Conservation (phyloP, 768 basidiomycete species). For the Lactarius hatsudake region DNA sequence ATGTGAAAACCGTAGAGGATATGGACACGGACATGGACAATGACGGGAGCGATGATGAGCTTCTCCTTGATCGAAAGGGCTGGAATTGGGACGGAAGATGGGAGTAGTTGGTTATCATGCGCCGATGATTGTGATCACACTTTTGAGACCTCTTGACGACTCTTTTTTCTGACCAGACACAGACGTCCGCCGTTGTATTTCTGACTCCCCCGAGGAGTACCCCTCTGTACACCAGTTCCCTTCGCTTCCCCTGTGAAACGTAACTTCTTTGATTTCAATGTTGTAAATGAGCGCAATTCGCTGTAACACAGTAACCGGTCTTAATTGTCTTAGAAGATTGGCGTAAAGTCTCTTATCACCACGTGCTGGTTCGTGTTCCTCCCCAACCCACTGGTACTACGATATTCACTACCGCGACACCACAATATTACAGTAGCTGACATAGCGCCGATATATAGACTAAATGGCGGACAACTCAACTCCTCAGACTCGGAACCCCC, state of each 20-base stretch:
- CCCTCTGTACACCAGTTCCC: neutral
- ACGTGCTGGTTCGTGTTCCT: neutral
- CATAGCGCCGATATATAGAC: neutral
- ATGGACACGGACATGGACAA: conserved; percentile 9
- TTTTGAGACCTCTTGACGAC: neutral
- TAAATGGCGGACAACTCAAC: conserved; percentile 1
- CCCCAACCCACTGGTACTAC: neutral
- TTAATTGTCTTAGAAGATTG: neutral
- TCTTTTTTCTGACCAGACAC: neutral
- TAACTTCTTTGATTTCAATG: neutral
- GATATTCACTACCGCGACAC: neutral
- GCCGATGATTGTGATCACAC: neutral
- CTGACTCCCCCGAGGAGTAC: neutral
- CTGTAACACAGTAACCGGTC: neutral
- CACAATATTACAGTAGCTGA: neutral
- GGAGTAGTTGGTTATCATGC: conserved; percentile 8
- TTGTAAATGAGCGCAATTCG: neutral
- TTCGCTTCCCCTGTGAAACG: neutral
- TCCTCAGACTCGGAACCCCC: neutral
- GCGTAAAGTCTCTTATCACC: neutral
- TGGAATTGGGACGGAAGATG: conserved; percentile 28
- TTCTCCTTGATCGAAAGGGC: conserved; percentile 23
- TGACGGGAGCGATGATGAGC: conserved; percentile 24
- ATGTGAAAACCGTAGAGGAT: neutral
- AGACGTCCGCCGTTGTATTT: neutral